Evolutionary conservation across 345 rosid genomes (phyloP).

Genomic region (Aquilaria sinensis): DNA sequence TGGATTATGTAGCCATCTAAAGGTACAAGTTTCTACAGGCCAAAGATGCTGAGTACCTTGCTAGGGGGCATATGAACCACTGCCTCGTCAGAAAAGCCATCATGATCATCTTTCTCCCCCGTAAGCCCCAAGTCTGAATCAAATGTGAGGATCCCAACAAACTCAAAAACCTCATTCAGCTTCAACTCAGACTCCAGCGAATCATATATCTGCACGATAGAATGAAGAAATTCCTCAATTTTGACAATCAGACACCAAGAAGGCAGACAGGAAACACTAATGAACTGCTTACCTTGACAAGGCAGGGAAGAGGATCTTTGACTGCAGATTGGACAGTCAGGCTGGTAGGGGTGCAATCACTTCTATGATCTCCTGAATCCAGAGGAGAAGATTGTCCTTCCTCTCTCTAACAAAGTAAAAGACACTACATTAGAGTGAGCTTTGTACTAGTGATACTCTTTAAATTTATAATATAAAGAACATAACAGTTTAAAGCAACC

Average conservation of each 20-base stretch:
- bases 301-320: constrained; percentile 48
- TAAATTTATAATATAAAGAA: no score
- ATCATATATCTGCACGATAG: constrained; percentile 59
- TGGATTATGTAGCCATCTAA: no score
- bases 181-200: constrained; percentile 71
- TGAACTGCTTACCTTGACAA: constrained; percentile 52
- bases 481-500: no score
- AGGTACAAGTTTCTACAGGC: not conserved
- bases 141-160: constrained; percentile 66
- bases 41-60: constrained; percentile 34
- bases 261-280: not conserved
- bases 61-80: constrained; percentile 46
- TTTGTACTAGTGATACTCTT: no score
- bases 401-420: constrained; percentile 42
- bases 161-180: constrained; percentile 87
- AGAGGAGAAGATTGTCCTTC: constrained; percentile 44
- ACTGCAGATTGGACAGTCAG: constrained; percentile 17
- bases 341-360: constrained; percentile 23
- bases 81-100: constrained; percentile 42
- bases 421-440: not conserved
- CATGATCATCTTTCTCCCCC: constrained; percentile 31
- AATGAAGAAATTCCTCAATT: constrained; percentile 7
- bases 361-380: constrained; percentile 20
- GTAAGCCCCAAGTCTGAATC: constrained; percentile 40
- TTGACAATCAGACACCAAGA: not conserved